Evolutionary conservation across 768 basidiomycete genomes (phyloP), one percentile per base, ranked within the genome.

Genomic region (Gloeopeniophorella convolvens): DNA sequence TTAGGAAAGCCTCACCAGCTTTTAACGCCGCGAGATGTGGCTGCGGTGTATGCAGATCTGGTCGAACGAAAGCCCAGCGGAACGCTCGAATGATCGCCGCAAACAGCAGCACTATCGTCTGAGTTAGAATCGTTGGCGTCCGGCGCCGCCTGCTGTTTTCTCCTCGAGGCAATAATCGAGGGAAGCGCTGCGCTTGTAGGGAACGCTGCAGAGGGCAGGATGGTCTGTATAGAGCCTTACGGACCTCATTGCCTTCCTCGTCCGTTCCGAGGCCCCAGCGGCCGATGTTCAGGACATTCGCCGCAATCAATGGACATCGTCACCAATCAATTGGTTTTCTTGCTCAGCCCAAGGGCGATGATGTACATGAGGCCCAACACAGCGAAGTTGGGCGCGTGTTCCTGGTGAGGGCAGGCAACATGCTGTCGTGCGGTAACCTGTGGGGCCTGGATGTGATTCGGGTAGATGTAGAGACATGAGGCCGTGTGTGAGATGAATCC

Each of bases 281-380:
- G 53, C 54, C 18, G 26, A 4, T 3, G 26, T 26, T n/a, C 51
- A 51, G 23, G 53, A 33, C 33, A 28, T 28, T 33, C 39, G 54
- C 12, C n/a, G n/a, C n/a, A n/a, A n/a, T n/a, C n/a, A n/a, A n/a
- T n/a, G n/a, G n/a, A n/a, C n/a, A n/a, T n/a, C n/a, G n/a, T n/a
- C n/a, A n/a, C n/a, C n/a, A n/a, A n/a, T n/a, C n/a, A n/a, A n/a
- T n/a, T n/a, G n/a, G n/a, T n/a, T n/a, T n/a, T n/a, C n/a, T n/a
- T n/a, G n/a, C n/a, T n/a, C n/a, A n/a, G n/a, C n/a, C n/a, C n/a
- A n/a, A n/a, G n/a, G n/a, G n/a, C n/a, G n/a, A n/a, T n/a, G n/a
- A n/a, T n/a, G n/a, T n/a, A n/a, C n/a, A n/a, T n/a, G n/a, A n/a
- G n/a, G n/a, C n/a, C n/a, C n/a, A n/a, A n/a, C n/a, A n/a, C n/a